A percentile compares a stretch with the other conserved stretches of the same genome.
These are phyloP conservation scores for Gyrodon tennesseensis DNA, from an alignment of 1,284 basidiomycete genomes.

Conservation along the genomic window DNA sequence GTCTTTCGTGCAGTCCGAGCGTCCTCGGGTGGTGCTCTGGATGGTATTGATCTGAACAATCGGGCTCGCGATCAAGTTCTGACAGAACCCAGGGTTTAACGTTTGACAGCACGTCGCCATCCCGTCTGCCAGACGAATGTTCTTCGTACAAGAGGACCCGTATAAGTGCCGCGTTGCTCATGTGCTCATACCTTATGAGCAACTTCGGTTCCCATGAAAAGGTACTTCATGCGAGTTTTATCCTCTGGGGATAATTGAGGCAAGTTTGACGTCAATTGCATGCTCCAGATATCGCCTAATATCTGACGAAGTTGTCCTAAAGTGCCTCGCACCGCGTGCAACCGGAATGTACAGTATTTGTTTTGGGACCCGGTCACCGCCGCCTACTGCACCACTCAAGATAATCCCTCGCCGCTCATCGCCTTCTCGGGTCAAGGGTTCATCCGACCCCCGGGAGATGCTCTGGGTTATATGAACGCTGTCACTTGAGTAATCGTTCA, in stretches of 20 bases:
- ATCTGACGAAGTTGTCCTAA: conserved; percentile 11
- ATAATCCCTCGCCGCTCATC: conserved; percentile 7
- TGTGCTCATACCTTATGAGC: neutral
- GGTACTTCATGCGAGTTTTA: conserved; percentile 16
- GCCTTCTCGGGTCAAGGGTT: conserved; percentile 21
- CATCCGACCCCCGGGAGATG: conserved; percentile 10
- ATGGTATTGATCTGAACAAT: neutral
- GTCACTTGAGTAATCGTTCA: conserved; percentile 1
- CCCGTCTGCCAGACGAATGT: neutral
- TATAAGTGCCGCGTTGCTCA: conserved; percentile 18
- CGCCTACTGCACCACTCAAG: neutral
- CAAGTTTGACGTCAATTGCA: conserved; percentile 11
- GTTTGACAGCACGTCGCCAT: neutral
- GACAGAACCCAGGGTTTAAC: neutral
- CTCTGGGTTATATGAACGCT: conserved; percentile 24
- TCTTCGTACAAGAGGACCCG: conserved; percentile 1
- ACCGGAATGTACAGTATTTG: neutral
- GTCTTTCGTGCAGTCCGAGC: neutral
- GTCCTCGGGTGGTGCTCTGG: neutral
- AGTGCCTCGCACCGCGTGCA: neutral
- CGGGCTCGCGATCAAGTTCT: neutral
- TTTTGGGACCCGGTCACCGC: conserved; percentile 4
- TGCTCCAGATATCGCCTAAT: conserved; percentile 8
- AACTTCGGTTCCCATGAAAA: neutral
- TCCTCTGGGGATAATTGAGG: conserved; percentile 4